Conservation (phyloP, 1,284 basidiomycete genomes). For the Ustilago trichophora region DNA sequence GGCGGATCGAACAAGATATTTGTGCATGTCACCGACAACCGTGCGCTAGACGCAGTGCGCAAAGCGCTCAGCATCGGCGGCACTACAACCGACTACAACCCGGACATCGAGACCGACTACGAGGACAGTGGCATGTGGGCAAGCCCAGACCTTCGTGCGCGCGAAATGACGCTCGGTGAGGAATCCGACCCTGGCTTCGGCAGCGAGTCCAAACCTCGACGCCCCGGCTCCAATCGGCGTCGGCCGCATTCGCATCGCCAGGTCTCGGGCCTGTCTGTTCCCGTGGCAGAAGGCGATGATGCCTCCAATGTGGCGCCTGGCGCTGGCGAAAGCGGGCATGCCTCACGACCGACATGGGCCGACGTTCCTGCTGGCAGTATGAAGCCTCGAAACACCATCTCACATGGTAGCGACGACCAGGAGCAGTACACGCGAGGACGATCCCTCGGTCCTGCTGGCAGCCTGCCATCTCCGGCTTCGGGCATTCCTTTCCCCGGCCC, state of each 20-base stretch:
- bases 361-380: constrained; percentile 18
- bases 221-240: constrained; percentile 12
- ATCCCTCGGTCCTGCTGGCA: constrained; percentile 32
- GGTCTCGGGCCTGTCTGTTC: constrained; percentile 11
- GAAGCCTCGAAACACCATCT: constrained; percentile 30
- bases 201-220: constrained; percentile 9
- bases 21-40: constrained; percentile 52
- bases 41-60: constrained; percentile 53
- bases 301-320: not conserved
- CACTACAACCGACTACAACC: constrained; percentile 47
- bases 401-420: constrained; percentile 37
- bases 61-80: constrained; percentile 60
- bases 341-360: constrained; percentile 23
- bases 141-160: constrained; percentile 21
- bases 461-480: constrained; percentile 7
- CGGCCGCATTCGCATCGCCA: constrained; percentile 18
- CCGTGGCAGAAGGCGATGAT: constrained; percentile 8
- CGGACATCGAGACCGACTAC: constrained; percentile 27
- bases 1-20: constrained; percentile 47
- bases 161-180: constrained; percentile 9
- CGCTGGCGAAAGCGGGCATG: not conserved
- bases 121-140: constrained; percentile 33
- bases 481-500: constrained; percentile 24
- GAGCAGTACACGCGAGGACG: constrained; percentile 43
- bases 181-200: constrained; percentile 9